Base-by-base conservation (phyloP, 257 asterid genomes). In the Marsdenia floribunda region DNA sequence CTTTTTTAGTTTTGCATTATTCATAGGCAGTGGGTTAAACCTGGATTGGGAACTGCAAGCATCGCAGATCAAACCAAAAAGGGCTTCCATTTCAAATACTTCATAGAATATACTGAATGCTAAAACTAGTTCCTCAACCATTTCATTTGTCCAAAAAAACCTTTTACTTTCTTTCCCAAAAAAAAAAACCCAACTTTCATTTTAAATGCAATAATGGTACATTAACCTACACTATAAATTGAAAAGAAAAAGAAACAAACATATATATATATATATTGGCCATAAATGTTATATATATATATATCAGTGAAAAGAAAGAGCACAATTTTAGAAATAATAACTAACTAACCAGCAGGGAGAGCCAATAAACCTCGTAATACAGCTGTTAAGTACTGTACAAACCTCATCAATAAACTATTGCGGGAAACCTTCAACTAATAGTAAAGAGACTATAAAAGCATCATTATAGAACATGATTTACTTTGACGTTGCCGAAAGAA, bases 301-400 rank as follows among this genome's bases (percentile, higher is more conserved):
- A 44, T 4, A 11, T 13, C 19, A 12, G 15, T 49, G 18, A 49
- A 49, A 49, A 21, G 59, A 53, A 53, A 53, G n/a, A 18, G n/a
- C 7, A 53, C 2, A 53, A 53, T 16, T 16, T 16, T 3, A 14
- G 57, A 18, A 16, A 14, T 15, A 18, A 53, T 3, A 10, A 37
- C 47, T 47, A 52, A 81, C 89, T 86, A 72, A 91, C 98, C 98
- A 68, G 85, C 87, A 71, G 93, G 94, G 69, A 93, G 91, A 55
- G 88, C 88, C 80, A 93, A 74, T 63, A 93, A 77, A 69, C 97
- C 97, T 83, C 87, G 89, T 40, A 75, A 81, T 33, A 88, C 74
- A 69, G 98, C 96, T 88, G 74, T 90, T 73, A 81, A 70, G 74
- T 90, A 90, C 97, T 90, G 89, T 58, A 37, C 70, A 74, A 15